Conservation (phyloP, 2,329 filamentous ascomycete genomes). For the Aspergillus sp. region DNA sequence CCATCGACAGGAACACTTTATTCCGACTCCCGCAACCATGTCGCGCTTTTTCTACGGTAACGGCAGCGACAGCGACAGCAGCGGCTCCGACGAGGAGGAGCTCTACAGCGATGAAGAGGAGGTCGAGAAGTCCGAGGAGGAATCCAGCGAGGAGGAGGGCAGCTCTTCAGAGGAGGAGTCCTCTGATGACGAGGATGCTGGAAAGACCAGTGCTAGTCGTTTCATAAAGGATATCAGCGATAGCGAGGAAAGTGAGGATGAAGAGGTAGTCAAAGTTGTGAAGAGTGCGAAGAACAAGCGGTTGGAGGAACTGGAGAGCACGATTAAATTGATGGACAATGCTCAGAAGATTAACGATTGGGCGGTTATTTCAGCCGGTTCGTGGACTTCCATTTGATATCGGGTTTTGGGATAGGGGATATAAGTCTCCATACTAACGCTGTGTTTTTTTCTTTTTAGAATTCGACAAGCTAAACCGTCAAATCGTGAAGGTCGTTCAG, state of each 20-base stretch:
- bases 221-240: constrained; percentile 82
- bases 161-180: constrained; percentile 42
- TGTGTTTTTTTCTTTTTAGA: constrained; percentile 53
- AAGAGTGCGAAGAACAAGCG: constrained; percentile 99
- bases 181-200: constrained; percentile 49
- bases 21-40: constrained; percentile 57
- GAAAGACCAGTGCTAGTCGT: constrained; percentile 68
- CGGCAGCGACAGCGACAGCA: constrained; percentile 94
- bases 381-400: constrained; percentile 32
- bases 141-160: constrained; percentile 58
- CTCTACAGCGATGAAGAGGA: constrained; percentile 82
- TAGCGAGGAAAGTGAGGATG: constrained; percentile 79
- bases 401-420: not conserved
- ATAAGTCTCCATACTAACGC: constrained; percentile 14
- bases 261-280: constrained; percentile 80
- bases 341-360: constrained; percentile 97
- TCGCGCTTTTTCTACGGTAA: constrained; percentile 97
- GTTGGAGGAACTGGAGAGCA: constrained; percentile 86
- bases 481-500: constrained; percentile 75
- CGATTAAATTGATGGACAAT: constrained; percentile 90
- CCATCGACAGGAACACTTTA: constrained; percentile 18
- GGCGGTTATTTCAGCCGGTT: constrained; percentile 87
- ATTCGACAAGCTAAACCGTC: constrained; percentile 90
- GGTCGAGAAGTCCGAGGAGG: constrained; percentile 57
- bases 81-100: constrained; percentile 91